Evolutionary conservation across 2,329 filamentous ascomycete genomes (phyloP), one percentile per base, ranked within the genome.

Genomic region (Epichloe amarillans): DNA sequence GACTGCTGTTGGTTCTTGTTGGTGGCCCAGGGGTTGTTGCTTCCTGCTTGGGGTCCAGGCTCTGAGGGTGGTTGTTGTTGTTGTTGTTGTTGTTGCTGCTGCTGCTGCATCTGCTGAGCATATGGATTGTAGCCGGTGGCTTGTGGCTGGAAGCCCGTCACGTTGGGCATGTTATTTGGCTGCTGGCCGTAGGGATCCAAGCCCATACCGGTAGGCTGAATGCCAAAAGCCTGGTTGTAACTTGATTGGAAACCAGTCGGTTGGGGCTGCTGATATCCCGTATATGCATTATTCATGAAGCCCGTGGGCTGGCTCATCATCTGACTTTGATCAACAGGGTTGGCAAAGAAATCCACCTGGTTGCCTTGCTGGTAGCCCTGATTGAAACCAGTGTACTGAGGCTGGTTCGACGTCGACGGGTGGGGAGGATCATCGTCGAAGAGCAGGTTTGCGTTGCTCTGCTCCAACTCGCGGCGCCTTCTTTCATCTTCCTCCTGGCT

Each of bases 351-450:
- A 69, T 98, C 93, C 17, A 98, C 93, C 12, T 88, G 88, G 52
- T 86, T 86, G 64, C 95, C 91, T 69, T 98, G 93, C 71, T 97
- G 90, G 63, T 98, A 98, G 45, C 91, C 91, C 70, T 95, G 90
- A 68, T 96, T 97, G 72, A 88, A 89, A 37, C 89, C 91, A 14
- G 90, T 97, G 40, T 80, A 81, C 68, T 90, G 88, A 37, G 86
- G 79, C 60, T 88, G 84, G 42, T 37, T 54, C 33, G 53, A 52
- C 19, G 49, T 49, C 44, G 61, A 56, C 3, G 63, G 60, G 61
- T 83, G 80, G 23, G 74, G 67, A 5, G 82, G 76, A 37, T 80
- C 79, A 59, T 95, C 87, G 60, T 95, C 90, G 61, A 98, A 97
- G n/a, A 98, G 76, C 19, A 88, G 82, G 46, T 84, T 76, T 19